Evolutionary conservation across 2,329 filamentous ascomycete species (phyloP), one percentile per base, ranked within the genome.

Genomic region (Venturia aucupariae): DNA sequence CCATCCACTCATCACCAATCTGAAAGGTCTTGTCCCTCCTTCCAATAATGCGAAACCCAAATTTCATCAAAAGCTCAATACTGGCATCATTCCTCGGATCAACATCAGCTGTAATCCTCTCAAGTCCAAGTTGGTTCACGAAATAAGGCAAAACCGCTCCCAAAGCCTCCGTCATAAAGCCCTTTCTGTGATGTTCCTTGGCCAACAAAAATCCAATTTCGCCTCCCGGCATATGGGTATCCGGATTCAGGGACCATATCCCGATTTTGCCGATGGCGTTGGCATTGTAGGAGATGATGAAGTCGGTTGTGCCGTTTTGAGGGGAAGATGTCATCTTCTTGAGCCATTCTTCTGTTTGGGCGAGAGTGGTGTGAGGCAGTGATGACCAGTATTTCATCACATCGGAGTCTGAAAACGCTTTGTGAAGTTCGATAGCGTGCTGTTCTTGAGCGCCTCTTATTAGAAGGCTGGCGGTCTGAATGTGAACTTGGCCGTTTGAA

Each of bases 351-450:
- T 62, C 39, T n/a, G 63, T 64, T 22, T 64, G 35, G 19, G 22
- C 22, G 54, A 61, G 62, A 1, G 24, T 19, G 17, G 32, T 61
- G 44, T 64, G 63, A 38, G 55, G 63, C 4, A 35, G 32, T 3
- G 63, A 61, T 4, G 63, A 64, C 63, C 63, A 55, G 62, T 55
- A 63, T 41, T 42, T 63, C 62, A 63, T 63, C 11, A 44, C 41
- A 19, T 48, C 39, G 8, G 39, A 30, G 24, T 62, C 60, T n/a
- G n/a, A 22, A 24, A 51, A 51, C 2, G 32, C 32, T 32, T 62
- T 10, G 42, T 46, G 44, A 15, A 62, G 44, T 22, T 38, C 32
- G 22, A 3, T 17, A 11, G 39, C 41, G 32, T 62, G 39, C n/a
- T 32, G 24, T 3, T 27, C 3, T 38, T 44, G 41, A 13, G 60